phyloP scores from a whole-genome alignment of 352 stramenopile species.

The Globisporangium splendens region DNA sequence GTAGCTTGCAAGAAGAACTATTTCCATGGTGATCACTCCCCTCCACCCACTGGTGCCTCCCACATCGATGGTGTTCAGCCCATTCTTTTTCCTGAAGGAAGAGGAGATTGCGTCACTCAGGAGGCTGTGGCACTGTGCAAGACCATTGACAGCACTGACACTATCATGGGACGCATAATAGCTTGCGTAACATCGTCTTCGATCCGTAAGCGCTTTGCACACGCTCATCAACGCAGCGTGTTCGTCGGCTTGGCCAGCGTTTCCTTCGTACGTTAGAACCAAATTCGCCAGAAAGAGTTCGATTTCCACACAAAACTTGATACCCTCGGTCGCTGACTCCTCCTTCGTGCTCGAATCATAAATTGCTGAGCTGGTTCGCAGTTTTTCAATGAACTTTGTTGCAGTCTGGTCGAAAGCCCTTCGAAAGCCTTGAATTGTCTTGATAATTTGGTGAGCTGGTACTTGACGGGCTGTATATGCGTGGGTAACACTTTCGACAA shows the following conservation, averaged over 20 bases:
- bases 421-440: constrained; percentile 30
- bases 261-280: constrained; percentile 18
- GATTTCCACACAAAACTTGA: constrained; percentile 9
- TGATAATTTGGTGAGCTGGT: constrained; percentile 16
- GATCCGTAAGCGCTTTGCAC: constrained; percentile 23
- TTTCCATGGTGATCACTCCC: constrained; percentile 55
- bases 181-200: constrained; percentile 30
- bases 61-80: constrained; percentile 22
- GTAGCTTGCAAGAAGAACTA: constrained; percentile 39
- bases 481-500: constrained; percentile 34
- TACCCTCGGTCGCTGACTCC: neutral
- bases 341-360: neutral
- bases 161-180: constrained; percentile 30
- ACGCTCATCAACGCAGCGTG: constrained; percentile 17
- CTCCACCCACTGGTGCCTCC: constrained; percentile 59
- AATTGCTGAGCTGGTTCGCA: constrained; percentile 11
- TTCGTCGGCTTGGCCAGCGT: neutral
- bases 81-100: constrained; percentile 4
- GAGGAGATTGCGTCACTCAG: constrained; percentile 20
- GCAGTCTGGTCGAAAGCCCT: constrained; percentile 25
- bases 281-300: constrained; percentile 22
- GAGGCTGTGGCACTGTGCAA: constrained; percentile 22
- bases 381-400: constrained; percentile 18
- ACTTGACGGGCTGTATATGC: constrained; percentile 34
- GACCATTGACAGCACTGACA: constrained; percentile 12